Evolutionary conservation across 768 basidiomycete genomes (phyloP), one percentile per base, ranked within the genome.

Genomic region (Crepidotus variabilis): DNA sequence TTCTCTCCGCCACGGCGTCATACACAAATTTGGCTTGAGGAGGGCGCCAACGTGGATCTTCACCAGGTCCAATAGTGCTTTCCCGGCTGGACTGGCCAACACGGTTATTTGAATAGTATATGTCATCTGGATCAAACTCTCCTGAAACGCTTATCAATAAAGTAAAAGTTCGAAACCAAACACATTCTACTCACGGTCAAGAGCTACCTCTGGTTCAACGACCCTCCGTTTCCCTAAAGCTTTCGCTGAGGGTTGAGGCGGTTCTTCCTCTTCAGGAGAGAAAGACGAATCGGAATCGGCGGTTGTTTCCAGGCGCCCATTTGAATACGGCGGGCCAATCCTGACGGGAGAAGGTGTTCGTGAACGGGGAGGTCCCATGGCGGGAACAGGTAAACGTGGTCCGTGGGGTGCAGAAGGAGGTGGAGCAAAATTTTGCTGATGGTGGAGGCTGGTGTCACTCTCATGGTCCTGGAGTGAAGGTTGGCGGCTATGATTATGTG

Each of bases 1-100:
- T 83, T 59, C 90, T 81, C 69, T 96, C 93, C 22, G 92, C 92
- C 5, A 87, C 92, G 0, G 94, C 94, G 67, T 97, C 94, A 68
- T 97, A 97, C n/a, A 89, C 92, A 70, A 88, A 94, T 13, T 81
- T 81, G 22, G 84, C 77, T 2, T 84, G 81, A 18, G 71, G 78
- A 49, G 79, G 80, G 36, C 69, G 69, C 63, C 69, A 72, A 14
- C 62, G 66, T 9, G 56, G 62, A 20, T 69, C 66, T 63, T 81
- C 80, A 21, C 84, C 84, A 9, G 76, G 76, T 49, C 85, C 85
- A 23, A 78, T 81, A 45, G 84, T 80, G 11, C 68, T 57, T 52
- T 66, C 74, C 59, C 72, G 75, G 56, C 70, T 74, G 2, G 60
- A 60, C 55, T 62, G 65, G 52, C 64, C 70, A 33, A 72, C 67